phyloP scores from a whole-genome alignment of 176 grass and related monocot genomes.

The Eleusine indica region DNA sequence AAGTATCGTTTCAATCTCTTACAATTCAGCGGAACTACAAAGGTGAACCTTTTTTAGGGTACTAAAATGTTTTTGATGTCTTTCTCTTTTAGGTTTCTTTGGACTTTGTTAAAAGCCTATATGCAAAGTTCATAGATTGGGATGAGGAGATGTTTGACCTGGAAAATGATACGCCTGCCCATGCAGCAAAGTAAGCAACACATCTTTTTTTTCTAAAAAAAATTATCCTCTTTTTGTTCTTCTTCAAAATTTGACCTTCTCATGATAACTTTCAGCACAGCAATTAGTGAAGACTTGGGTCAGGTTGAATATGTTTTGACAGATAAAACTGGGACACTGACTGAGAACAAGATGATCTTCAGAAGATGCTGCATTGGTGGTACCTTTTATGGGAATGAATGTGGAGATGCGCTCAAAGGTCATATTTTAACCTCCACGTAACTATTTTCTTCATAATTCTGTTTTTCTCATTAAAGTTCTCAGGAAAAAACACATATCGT shows the following conservation, averaged over 20 bases:
- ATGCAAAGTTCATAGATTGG: constrained; percentile 99
- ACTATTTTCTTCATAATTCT: constrained; percentile 35
- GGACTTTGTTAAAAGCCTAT: constrained; percentile 92
- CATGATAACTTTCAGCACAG: constrained; percentile 80
- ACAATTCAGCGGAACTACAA: constrained; percentile 15
- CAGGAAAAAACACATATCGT: not conserved
- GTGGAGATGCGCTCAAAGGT: constrained; percentile 96
- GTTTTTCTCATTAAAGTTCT: not conserved
- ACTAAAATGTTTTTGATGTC: not conserved
- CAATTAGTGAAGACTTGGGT: constrained; percentile 98
- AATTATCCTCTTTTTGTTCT: not conserved
- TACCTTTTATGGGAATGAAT: constrained; percentile 83
- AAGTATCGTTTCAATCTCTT: not conserved
- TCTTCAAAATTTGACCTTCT: constrained; percentile 34
- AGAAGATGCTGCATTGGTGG: constrained; percentile 87
- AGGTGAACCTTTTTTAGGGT: not conserved
- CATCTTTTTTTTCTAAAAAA: constrained; percentile 14
- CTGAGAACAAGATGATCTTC: constrained; percentile 98
- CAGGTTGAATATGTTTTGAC: constrained; percentile 99
- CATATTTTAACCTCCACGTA: constrained; percentile 6
- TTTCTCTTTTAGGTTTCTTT: constrained; percentile 77
- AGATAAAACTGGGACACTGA: constrained; percentile 96
- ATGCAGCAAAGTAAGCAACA: constrained; percentile 81
- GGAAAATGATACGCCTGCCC: constrained; percentile 85
- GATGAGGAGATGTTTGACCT: constrained; percentile 96